Evolutionary conservation across 768 basidiomycete genomes (phyloP), one percentile per base, ranked within the genome.

Genomic region (Neoboletus brunneissimus): DNA sequence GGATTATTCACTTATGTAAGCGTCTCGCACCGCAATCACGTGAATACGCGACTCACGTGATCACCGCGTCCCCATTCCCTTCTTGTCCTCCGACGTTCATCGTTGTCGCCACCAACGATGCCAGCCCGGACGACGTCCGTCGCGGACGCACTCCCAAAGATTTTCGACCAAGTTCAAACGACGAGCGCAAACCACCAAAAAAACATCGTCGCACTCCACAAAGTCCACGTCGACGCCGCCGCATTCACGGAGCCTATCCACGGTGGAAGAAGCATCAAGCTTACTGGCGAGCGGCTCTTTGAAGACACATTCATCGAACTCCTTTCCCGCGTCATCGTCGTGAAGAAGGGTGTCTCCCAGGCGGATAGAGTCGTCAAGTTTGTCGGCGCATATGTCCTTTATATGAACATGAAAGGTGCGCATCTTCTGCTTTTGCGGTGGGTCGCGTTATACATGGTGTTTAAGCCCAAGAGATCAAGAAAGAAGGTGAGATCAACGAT

Each of bases 311-410:
- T 95, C 48, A 71, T 84, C 4, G 73, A 78, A 13, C 76, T 87
- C 74, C 69, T 94, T 5, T 76, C 77, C 41, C 77, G 83, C 50
- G 77, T 86, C 7, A 65, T 96, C 11, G 76, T 81, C 4, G 67
- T 90, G 38, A 97, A 94, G 78, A 96, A 94, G 71, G 94, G 94
- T 9, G 80, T 82, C 1, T 64, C 76, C 0, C 81, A 84, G 13
- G 94, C 86, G 0, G 94, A 97, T 69, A 75, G 88, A 38, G 75
- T 87, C 25, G 75, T 91, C 70, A 94, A 88, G 75, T 97, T 97
- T 67, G 75, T 92, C 4, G 89, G 85, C 3, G 82, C 81, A 13
- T 98, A 93, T 68, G 79, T 88, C 22, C 84, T 78, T 42, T 89
- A 87, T 69, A 72, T 90, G 31, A 87, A 88, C 38, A 83, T 89